A percentile compares a stretch with the other conserved stretches of the same genome.
These are phyloP conservation scores for Capronia epimyces DNA, from an alignment of 2,329 filamentous ascomycete genomes.

Conservation along the genomic window DNA sequence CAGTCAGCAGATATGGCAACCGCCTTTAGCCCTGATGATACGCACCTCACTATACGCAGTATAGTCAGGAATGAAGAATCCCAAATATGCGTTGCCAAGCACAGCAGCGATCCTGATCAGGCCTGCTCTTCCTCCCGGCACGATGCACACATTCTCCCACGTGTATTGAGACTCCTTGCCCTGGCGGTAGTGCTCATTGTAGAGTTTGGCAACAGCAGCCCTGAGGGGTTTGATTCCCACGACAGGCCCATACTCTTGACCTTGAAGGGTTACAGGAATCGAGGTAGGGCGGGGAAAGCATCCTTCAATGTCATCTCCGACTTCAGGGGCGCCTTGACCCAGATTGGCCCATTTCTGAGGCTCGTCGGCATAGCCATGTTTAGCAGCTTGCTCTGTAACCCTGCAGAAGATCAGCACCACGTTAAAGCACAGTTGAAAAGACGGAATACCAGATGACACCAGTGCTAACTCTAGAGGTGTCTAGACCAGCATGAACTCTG, in stretches of 20 bases:
- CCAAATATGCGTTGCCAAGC: slow-evolving; percentile 83
- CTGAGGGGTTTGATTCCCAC: slow-evolving; percentile 88
- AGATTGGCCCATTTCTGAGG: slow-evolving; percentile 85
- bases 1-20: background rate
- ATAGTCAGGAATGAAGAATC: slow-evolving; percentile 93
- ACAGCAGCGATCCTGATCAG: slow-evolving; percentile 93
- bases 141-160: slow-evolving; percentile 96
- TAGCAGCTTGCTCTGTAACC: slow-evolving; percentile 61
- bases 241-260: slow-evolving; percentile 86
- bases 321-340: slow-evolving; percentile 88
- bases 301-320: slow-evolving; percentile 85
- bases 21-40: background rate
- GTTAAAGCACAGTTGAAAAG: background rate
- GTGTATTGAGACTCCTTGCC: slow-evolving; percentile 86
- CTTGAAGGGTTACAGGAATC: slow-evolving; percentile 71
- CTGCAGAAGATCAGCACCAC: slow-evolving; percentile 2
- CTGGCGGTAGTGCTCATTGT: slow-evolving; percentile 86
- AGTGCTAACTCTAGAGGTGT: slow-evolving; percentile 79
- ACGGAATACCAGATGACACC: slow-evolving; percentile 80
- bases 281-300: slow-evolving; percentile 76
- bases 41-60: slow-evolving; percentile 79
- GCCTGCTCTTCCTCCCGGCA: slow-evolving; percentile 77
- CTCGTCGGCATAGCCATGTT: slow-evolving; percentile 81
- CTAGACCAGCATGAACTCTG: slow-evolving; percentile 82
- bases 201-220: slow-evolving; percentile 82